These are phyloP conservation scores for Phialemonium atrogriseum DNA, from an alignment of 2,329 filamentous ascomycete species.

Conservation along the genomic window DNA sequence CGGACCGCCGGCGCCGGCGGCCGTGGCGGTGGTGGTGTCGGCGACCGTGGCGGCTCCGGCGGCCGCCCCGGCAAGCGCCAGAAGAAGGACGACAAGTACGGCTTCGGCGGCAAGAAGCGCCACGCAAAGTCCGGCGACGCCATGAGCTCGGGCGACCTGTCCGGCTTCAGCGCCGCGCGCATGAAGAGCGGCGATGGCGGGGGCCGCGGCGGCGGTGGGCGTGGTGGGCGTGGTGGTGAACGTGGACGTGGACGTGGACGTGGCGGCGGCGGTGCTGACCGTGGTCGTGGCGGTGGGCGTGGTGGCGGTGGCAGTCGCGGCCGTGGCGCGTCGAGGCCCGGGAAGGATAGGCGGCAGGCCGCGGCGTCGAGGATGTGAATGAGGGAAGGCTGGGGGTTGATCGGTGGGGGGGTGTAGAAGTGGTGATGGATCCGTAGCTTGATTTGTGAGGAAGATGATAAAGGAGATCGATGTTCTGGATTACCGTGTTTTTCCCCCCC, in stretches of 20 bases:
- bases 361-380: constrained; percentile 26
- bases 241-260: constrained; percentile 30
- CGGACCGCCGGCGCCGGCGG: constrained; percentile 28
- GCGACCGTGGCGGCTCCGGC: too few relatives aligned
- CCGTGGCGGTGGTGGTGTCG: constrained; percentile 25
- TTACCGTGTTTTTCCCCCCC: too few relatives aligned
- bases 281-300: constrained; percentile 10
- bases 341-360: constrained; percentile 45
- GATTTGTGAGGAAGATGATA: too few relatives aligned
- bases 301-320: constrained; percentile 30
- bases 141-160: constrained; percentile 69
- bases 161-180: constrained; percentile 70
- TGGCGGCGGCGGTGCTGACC: constrained; percentile 25
- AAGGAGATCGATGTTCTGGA: too few relatives aligned
- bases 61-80: constrained; percentile 63
- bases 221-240: constrained; percentile 15
- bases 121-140: constrained; percentile 88
- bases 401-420: constrained; percentile 1
- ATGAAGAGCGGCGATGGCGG: constrained; percentile 58
- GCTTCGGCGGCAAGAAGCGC: constrained; percentile 93
- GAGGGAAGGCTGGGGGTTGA: constrained; percentile 1
- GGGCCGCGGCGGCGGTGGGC: constrained; percentile 4
- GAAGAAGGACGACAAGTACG: constrained; percentile 93
- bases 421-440: too few relatives aligned
- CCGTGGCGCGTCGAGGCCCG: constrained; percentile 33